A percentile compares a stretch with the other conserved stretches of the same genome.
These are phyloP conservation scores for Linum trigynum DNA, from an alignment of 345 rosid genomes.

Conservation along the genomic window DNA sequence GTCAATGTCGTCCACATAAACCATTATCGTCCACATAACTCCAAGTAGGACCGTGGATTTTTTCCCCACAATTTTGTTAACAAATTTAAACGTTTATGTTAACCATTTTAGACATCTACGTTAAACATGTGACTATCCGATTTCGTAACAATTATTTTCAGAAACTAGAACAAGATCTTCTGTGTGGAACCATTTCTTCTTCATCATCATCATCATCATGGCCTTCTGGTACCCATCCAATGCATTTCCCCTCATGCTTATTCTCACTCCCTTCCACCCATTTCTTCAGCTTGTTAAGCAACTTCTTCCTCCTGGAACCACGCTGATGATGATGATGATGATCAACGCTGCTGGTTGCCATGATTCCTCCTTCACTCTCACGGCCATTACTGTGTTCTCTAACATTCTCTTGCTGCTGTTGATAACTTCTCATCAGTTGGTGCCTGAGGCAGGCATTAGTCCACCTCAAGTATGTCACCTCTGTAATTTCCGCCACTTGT, in stretches of 20 bases:
- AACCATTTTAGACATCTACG: too few species aligned
- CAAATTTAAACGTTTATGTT: too few species aligned
- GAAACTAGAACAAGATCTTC: slow-evolving; percentile 42
- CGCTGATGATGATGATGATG: slow-evolving; percentile 22
- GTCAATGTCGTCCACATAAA: slow-evolving; percentile 25
- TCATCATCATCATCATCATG: slow-evolving; percentile 22
- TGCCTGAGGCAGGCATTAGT: slow-evolving; percentile 68
- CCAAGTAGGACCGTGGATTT: too few species aligned
- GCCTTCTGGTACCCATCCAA: slow-evolving; percentile 31
- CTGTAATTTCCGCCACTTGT: slow-evolving; percentile 35
- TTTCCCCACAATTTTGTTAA: too few species aligned
- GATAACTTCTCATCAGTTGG: slow-evolving; percentile 33
- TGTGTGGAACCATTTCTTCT: slow-evolving; percentile 23
- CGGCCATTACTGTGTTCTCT: slow-evolving; percentile 17
- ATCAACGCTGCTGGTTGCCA: slow-evolving; percentile 13
- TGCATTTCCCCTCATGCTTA: slow-evolving; percentile 30
- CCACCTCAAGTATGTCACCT: slow-evolving; percentile 55
- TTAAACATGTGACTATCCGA: too few species aligned
- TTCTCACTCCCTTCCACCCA: slow-evolving; percentile 64
- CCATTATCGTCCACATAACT: too few species aligned
- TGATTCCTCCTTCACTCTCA: slow-evolving; percentile 25
- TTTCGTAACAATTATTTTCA: too few species aligned
- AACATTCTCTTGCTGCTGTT: slow-evolving; percentile 5
- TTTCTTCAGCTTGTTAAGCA: slow-evolving; percentile 49
- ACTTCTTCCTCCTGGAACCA: slow-evolving; percentile 36